Evolutionary conservation across 2,329 filamentous ascomycete genomes (phyloP).

Genomic region (Aspergillus calidoustus): DNA sequence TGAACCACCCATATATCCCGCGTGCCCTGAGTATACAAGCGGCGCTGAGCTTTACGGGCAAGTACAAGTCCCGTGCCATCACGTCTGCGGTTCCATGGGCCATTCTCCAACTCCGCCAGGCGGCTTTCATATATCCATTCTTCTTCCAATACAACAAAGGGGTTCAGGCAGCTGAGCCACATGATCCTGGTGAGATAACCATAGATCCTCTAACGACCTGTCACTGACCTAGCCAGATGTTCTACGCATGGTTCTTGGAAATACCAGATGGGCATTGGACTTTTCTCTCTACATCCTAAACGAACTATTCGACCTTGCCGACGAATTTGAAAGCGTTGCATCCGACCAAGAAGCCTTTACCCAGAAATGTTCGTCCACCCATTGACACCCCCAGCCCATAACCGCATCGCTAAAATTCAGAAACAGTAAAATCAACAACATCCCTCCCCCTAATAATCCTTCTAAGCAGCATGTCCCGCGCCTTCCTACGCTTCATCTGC

Average conservation of each 20-base stretch:
- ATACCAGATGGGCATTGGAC: conserved; percentile 78
- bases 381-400: neutral
- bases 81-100: conserved; percentile 76
- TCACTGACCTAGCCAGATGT: conserved; percentile 59
- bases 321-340: conserved; percentile 41
- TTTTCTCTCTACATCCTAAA: conserved; percentile 61
- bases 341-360: conserved; percentile 41
- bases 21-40: conserved; percentile 79
- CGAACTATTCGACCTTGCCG: conserved; percentile 53
- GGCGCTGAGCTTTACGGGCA: conserved; percentile 73
- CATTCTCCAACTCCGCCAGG: conserved; percentile 74
- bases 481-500: conserved; percentile 71
- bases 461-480: conserved; percentile 74
- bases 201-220: neutral
- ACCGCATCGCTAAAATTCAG: conserved; percentile 4
- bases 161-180: conserved; percentile 41
- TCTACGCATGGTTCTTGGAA: conserved; percentile 72
- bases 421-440: conserved; percentile 39
- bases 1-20: conserved; percentile 74
- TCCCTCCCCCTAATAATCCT: conserved; percentile 59
- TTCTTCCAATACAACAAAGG: conserved; percentile 68
- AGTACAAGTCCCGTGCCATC: conserved; percentile 65
- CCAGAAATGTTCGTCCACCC: conserved; percentile 38
- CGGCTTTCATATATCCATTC: conserved; percentile 65
- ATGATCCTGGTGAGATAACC: conserved; percentile 61